A percentile compares a stretch with the other conserved stretches of the same genome.
phyloP scores from a whole-genome alignment of 2,329 filamentous ascomycete genomes.

The Colletotrichum magnum region DNA sequence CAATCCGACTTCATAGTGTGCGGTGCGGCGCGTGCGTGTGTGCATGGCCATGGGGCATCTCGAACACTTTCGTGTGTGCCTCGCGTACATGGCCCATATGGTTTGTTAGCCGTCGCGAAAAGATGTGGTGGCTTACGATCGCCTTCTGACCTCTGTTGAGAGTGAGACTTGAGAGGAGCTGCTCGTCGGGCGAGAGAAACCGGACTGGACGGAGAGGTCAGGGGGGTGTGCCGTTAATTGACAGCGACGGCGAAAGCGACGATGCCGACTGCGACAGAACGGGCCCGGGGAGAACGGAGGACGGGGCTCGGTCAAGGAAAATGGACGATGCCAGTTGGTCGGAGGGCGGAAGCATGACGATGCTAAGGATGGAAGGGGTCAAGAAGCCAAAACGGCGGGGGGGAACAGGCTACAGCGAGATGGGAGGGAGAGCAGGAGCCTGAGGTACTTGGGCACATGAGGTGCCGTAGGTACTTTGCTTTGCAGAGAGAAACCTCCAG shows the following conservation, averaged over 20 bases:
- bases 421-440: constrained; percentile 2
- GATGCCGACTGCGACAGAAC: constrained; percentile 24
- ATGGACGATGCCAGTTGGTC: constrained; percentile 21
- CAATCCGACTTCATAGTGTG: constrained; percentile 3
- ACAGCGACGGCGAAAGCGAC: constrained; percentile 22
- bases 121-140: constrained; percentile 20
- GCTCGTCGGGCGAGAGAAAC: neutral
- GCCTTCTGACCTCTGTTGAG: neutral
- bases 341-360: constrained; percentile 29
- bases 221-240: constrained; percentile 14
- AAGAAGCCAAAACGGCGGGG: constrained; percentile 35
- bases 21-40: constrained; percentile 1
- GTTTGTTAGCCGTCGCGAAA: constrained; percentile 12
- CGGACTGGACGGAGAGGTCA: neutral
- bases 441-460: neutral
- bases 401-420: neutral
- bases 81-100: constrained; percentile 19
- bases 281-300: constrained; percentile 34
- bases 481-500: too few species aligned
- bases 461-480: too few species aligned
- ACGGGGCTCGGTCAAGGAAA: constrained; percentile 34
- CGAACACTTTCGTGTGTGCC: neutral
- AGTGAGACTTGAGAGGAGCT: neutral
- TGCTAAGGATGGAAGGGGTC: constrained; percentile 33
- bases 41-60: constrained; percentile 30